phyloP scores from a whole-genome alignment of 2,329 filamentous ascomycete species.

The Exophiala calicioides region DNA sequence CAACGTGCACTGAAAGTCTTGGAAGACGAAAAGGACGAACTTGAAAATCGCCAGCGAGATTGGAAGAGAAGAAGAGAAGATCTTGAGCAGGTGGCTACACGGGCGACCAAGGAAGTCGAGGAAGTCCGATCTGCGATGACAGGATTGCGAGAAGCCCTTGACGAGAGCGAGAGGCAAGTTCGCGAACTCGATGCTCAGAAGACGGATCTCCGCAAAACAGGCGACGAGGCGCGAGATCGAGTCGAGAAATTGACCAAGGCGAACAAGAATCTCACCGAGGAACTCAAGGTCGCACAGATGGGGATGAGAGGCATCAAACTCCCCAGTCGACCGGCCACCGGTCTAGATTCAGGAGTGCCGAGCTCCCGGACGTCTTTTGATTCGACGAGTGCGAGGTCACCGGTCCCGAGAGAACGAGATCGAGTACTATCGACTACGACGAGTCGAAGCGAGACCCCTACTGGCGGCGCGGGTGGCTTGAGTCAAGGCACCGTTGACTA shows the following conservation, averaged over 20 bases:
- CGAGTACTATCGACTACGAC: conserved; percentile 37
- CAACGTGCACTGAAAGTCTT: conserved; percentile 74
- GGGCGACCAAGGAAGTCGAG: conserved; percentile 69
- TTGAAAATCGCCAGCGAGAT: conserved; percentile 72
- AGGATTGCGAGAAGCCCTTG: conserved; percentile 75
- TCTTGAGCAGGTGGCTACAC: conserved; percentile 69
- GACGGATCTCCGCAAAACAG: conserved; percentile 68
- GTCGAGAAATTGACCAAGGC: conserved; percentile 78
- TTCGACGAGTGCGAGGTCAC: conserved; percentile 39
- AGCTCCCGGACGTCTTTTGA: conserved; percentile 63
- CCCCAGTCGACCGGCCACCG: conserved; percentile 28
- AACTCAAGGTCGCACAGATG: conserved; percentile 53
- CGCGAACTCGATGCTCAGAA: conserved; percentile 82
- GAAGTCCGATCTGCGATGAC: conserved; percentile 77
- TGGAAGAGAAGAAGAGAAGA: conserved; percentile 74
- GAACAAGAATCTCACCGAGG: conserved; percentile 61
- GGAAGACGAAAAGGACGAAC: conserved; percentile 73
- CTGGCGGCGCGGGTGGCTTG: conserved; percentile 30
- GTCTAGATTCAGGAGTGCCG: conserved; percentile 47
- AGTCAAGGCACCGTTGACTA: conserved; percentile 52
- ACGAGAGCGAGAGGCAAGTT: conserved; percentile 82
- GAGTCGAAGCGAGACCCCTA: conserved; percentile 42
- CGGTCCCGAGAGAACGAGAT: conserved; percentile 49
- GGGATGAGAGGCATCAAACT: conserved; percentile 34
- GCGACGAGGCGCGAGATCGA: conserved; percentile 74